phyloP scores from a whole-genome alignment of 2,329 filamentous ascomycete genomes.

The Stachybotrys elegans region DNA sequence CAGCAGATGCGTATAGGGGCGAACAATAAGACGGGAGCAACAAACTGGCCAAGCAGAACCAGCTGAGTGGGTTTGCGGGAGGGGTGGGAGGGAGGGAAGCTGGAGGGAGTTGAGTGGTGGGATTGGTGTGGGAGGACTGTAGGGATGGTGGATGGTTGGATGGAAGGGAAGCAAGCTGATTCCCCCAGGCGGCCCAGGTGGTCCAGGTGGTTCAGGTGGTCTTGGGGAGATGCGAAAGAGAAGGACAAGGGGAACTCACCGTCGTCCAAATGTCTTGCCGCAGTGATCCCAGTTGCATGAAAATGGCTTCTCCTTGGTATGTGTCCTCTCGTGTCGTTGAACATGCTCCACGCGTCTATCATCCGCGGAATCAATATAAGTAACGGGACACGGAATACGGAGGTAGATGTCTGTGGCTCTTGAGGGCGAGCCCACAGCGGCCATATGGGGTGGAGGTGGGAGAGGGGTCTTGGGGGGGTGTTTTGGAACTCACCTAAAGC shows the following conservation, averaged over 20 bases:
- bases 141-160: too few species aligned
- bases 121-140: background rate
- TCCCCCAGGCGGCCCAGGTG: too few species aligned
- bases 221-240: background rate
- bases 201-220: background rate
- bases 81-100: conserved; percentile 4
- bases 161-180: too few species aligned
- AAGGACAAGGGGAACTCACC: conserved; percentile 38
- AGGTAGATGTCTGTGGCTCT: too few species aligned
- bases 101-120: conserved; percentile 3
- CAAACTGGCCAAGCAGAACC: background rate
- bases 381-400: too few species aligned
- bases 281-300: conserved; percentile 54
- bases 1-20: too few species aligned
- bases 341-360: conserved; percentile 56
- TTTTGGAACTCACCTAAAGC: conserved; percentile 48
- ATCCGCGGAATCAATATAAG: conserved; percentile 24
- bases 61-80: background rate
- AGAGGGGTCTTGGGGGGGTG: conserved; percentile 12
- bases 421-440: too few species aligned
- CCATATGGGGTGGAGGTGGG: too few species aligned
- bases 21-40: too few species aligned
- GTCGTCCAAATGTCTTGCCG: conserved; percentile 58
- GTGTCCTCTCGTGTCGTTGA: conserved; percentile 58
- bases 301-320: conserved; percentile 63